Evolutionary conservation across 176 grass and related monocot genomes (phyloP).

Genomic region (Phragmites australis): DNA sequence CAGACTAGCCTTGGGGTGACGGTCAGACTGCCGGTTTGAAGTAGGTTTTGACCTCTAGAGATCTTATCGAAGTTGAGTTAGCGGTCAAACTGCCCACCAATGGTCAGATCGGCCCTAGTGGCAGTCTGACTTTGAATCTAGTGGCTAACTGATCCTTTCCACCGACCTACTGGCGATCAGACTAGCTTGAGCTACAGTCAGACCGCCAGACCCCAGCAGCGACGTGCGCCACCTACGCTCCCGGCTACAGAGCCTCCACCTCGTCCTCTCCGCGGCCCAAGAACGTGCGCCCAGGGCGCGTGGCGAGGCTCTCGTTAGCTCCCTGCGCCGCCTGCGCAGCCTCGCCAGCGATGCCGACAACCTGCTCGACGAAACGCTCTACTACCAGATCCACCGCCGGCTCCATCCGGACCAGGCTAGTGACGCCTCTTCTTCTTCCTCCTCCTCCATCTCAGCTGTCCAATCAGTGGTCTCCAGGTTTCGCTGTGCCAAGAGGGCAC

Average conservation of each 20-base stretch:
- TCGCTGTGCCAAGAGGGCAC: background rate
- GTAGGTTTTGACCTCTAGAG: too few relatives aligned
- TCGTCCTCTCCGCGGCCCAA: background rate
- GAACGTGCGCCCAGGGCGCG: background rate
- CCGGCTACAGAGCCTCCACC: background rate
- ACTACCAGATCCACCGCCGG: conserved; percentile 3
- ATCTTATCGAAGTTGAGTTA: too few relatives aligned
- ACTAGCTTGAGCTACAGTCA: too few relatives aligned
- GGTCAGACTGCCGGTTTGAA: too few relatives aligned
- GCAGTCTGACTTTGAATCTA: too few relatives aligned
- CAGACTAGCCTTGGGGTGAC: too few relatives aligned
- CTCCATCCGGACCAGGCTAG: background rate
- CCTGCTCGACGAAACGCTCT: conserved; percentile 19
- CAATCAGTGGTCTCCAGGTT: background rate
- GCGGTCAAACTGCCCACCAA: too few relatives aligned
- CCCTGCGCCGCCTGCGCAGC: background rate
- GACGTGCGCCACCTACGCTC: background rate
- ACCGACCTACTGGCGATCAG: too few relatives aligned
- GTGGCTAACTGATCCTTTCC: too few relatives aligned
- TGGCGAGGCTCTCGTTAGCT: background rate
- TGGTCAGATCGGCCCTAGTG: too few relatives aligned
- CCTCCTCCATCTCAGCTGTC: background rate
- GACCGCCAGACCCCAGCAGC: background rate
- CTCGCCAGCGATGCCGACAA: background rate
- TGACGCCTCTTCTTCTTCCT: background rate